Percentiles rank a stretch among this genome's conserved stretches.
These are phyloP conservation scores for Cajanus cajan DNA, from an alignment of 306 rosid species.

Conservation along the genomic window DNA sequence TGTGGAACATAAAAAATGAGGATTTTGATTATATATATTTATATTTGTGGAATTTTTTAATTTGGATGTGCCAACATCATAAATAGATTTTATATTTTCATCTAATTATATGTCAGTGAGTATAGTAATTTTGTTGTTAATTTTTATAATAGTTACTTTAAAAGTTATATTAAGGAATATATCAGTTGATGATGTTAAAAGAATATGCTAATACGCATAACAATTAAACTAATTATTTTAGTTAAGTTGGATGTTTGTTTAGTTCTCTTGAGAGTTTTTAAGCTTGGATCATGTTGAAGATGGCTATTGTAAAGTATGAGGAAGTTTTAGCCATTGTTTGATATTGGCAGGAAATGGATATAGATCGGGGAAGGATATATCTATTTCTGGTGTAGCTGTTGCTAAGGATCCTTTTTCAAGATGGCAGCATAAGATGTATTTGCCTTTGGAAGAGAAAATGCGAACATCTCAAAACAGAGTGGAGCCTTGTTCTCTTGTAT, in stretches of 20 bases:
- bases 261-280: neutral
- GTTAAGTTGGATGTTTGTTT: neutral
- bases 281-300: neutral
- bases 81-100: neutral
- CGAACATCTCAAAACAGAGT: constrained; percentile 20
- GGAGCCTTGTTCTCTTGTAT: constrained; percentile 19
- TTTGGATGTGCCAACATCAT: neutral
- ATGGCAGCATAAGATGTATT: constrained; percentile 30
- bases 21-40: neutral
- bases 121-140: no score
- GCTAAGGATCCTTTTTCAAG: constrained; percentile 33
- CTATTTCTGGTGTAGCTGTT: constrained; percentile 32
- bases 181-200: no score
- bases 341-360: constrained; percentile 57
- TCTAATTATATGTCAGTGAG: neutral
- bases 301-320: neutral
- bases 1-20: neutral
- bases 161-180: neutral
- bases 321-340: constrained; percentile 7
- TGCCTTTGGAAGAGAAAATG: constrained; percentile 35
- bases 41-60: neutral
- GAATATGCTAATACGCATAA: no score
- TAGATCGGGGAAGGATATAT: constrained; percentile 39
- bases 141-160: neutral
- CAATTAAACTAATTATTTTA: neutral